A percentile compares a stretch with the other conserved stretches of the same genome.
Conservation (phyloP, 1,284 basidiomycete genomes). For the Xerocomus nothofagi region DNA sequence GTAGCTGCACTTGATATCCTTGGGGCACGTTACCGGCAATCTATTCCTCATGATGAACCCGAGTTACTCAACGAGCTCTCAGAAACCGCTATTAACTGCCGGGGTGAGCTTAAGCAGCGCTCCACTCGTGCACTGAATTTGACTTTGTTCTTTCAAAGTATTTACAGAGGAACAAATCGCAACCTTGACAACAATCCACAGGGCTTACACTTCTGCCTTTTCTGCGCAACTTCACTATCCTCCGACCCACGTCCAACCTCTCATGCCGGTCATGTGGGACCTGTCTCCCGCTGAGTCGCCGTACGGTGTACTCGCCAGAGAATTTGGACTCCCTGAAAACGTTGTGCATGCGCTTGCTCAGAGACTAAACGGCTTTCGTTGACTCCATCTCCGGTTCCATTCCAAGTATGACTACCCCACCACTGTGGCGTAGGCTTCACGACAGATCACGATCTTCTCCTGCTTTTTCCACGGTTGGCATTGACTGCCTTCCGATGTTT, state of each 20-base stretch:
- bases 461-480: constrained; percentile 19
- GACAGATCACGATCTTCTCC: constrained; percentile 23
- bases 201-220: constrained; percentile 24
- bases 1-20: constrained; percentile 36
- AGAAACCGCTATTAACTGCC: constrained; percentile 52
- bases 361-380: constrained; percentile 41
- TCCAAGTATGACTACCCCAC: neutral
- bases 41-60: constrained; percentile 38
- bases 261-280: constrained; percentile 26
- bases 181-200: constrained; percentile 37
- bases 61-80: constrained; percentile 51
- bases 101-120: constrained; percentile 41
- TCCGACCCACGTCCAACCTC: constrained; percentile 8
- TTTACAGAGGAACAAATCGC: constrained; percentile 61
- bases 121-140: constrained; percentile 3
- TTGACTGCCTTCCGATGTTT: constrained; percentile 30
- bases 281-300: constrained; percentile 21
- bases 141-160: constrained; percentile 38
- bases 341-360: constrained; percentile 68
- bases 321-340: constrained; percentile 70
- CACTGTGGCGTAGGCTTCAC: constrained; percentile 10
- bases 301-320: constrained; percentile 59
- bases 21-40: constrained; percentile 37
- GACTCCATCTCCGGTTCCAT: constrained; percentile 4
- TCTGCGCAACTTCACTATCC: constrained; percentile 11